Percentiles rank a stretch among this genome's conserved stretches.
Evolutionary conservation across 176 grass and related monocot species (phyloP).

Genomic region (Puccinellia tenuiflora): DNA sequence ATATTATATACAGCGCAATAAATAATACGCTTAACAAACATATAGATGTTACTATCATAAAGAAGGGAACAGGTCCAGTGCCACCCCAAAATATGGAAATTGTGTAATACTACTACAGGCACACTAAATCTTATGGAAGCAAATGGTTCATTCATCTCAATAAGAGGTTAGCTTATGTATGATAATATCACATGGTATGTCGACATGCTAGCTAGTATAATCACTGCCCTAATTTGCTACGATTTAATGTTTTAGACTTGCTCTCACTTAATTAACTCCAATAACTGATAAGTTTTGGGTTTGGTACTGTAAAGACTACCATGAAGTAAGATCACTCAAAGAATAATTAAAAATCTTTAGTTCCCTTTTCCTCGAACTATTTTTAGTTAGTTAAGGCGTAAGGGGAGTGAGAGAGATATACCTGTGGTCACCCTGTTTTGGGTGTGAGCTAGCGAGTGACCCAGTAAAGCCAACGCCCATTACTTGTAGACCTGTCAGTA

Average conservation of each 20-base stretch:
- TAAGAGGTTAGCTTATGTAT: not conserved
- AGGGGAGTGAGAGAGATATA: constrained; percentile 23
- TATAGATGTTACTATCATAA: not conserved
- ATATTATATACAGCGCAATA: not conserved
- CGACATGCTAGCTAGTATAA: not conserved
- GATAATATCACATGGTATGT: not conserved
- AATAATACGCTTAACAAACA: not conserved
- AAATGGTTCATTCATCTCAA: not conserved
- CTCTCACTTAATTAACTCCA: not conserved
- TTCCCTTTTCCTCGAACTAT: not conserved
- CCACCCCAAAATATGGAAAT: not conserved
- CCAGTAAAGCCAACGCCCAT: constrained; percentile 91
- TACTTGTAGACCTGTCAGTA: constrained; percentile 52
- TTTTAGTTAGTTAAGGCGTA: not conserved
- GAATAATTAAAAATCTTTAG: not conserved
- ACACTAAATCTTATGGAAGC: not conserved
- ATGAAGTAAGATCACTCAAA: not conserved
- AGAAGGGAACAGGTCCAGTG: not conserved
- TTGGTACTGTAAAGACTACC: not conserved
- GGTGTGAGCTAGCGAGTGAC: constrained; percentile 67
- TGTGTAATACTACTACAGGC: not conserved
- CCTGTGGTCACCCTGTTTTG: constrained; percentile 86
- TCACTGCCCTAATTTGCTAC: not conserved
- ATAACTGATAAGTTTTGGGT: not conserved
- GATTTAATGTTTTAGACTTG: not conserved